phyloP scores from a whole-genome alignment of 345 rosid genomes.

The Dipteronia sinensis region DNA sequence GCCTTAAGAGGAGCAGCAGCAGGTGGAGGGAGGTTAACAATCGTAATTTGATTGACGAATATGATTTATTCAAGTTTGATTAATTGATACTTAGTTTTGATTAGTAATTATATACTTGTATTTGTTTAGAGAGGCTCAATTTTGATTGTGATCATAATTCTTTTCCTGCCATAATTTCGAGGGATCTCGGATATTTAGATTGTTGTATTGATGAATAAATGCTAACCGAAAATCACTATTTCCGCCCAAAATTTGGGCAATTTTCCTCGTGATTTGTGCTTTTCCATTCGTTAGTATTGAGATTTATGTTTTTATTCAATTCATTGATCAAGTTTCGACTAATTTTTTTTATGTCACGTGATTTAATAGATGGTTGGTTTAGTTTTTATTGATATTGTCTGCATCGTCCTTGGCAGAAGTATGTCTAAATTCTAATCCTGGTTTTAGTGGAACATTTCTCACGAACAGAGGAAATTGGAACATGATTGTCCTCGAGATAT shows the following conservation, averaged over 20 bases:
- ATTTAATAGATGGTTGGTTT: background rate
- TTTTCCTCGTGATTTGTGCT: too few species aligned
- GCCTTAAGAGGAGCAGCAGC: slow-evolving; percentile 90
- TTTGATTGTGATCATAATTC: background rate
- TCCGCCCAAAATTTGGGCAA: too few species aligned
- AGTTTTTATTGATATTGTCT: background rate
- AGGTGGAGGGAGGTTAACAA: slow-evolving; percentile 27
- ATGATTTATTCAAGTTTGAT: background rate
- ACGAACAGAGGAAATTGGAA: background rate
- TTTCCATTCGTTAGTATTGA: too few species aligned
- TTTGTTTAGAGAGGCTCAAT: slow-evolving; percentile 5
- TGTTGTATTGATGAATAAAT: slow-evolving; percentile 9
- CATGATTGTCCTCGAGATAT: background rate
- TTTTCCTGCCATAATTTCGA: slow-evolving; percentile 16
- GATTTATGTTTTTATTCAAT: background rate
- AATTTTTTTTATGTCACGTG: background rate
- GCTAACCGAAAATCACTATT: background rate
- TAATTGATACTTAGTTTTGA: background rate
- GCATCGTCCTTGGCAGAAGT: background rate
- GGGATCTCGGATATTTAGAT: slow-evolving; percentile 2
- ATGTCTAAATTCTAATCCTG: background rate
- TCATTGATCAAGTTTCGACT: background rate
- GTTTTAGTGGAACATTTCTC: background rate
- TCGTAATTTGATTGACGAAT: slow-evolving; percentile 28
- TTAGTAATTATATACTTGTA: background rate